phyloP scores from a whole-genome alignment of 2,329 filamentous ascomycete genomes.

The Zymoseptoria pseudotritici region DNA sequence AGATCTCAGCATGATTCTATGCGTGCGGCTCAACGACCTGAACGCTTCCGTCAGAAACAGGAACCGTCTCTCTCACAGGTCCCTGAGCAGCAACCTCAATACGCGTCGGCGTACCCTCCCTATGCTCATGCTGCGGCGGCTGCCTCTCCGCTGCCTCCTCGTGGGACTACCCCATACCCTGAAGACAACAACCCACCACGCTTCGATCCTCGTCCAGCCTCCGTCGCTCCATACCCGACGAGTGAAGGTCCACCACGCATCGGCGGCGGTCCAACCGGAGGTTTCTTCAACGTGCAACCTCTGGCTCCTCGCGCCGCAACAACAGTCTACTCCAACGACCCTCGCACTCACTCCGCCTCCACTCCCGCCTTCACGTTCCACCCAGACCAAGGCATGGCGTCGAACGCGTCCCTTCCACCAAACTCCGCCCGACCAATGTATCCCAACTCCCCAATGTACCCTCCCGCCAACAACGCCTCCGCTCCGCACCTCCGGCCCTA shows the following conservation, averaged over 20 bases:
- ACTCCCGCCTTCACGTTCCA: constrained; percentile 44
- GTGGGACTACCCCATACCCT: constrained; percentile 26
- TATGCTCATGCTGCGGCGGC: neutral
- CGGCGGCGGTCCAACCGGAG: constrained; percentile 22
- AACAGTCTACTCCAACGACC: constrained; percentile 41
- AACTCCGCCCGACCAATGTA: constrained; percentile 6
- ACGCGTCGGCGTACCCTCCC: constrained; percentile 5
- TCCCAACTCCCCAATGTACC: constrained; percentile 7
- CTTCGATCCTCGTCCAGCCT: constrained; percentile 37
- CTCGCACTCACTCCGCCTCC: neutral
- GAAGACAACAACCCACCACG: constrained; percentile 30
- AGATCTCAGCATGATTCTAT: constrained; percentile 51
- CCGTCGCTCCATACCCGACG: constrained; percentile 62
- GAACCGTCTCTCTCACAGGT: constrained; percentile 21
- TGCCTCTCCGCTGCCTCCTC: constrained; percentile 5
- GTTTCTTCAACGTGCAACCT: constrained; percentile 31
- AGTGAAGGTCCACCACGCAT: constrained; percentile 51
- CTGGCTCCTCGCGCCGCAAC: constrained; percentile 27
- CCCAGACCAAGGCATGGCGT: constrained; percentile 24
- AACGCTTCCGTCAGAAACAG: constrained; percentile 33
- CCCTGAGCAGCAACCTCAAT: constrained; percentile 7
- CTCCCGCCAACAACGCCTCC: constrained; percentile 7
- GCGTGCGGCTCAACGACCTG: constrained; percentile 38
- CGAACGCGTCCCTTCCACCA: constrained; percentile 3
- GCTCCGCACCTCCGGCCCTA: constrained; percentile 11